Conservation (phyloP, 768 basidiomycete genomes). For the Amylocystis lapponica region DNA sequence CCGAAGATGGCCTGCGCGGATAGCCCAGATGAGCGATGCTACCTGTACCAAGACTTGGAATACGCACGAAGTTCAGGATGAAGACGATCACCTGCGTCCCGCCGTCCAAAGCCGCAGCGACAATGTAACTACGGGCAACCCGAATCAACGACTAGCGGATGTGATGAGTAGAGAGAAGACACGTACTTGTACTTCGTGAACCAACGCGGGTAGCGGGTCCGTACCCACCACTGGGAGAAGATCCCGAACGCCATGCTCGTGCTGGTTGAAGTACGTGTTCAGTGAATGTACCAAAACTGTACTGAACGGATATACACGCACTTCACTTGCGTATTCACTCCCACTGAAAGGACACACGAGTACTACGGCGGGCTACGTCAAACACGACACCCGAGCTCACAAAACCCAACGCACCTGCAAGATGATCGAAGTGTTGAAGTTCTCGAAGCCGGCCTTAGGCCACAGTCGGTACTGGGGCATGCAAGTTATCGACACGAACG, state of each 20-base stretch:
- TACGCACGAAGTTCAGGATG: slow-evolving; percentile 38
- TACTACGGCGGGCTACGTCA: too few species aligned
- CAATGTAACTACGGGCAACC: slow-evolving; percentile 33
- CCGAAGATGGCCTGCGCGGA: slow-evolving; percentile 20
- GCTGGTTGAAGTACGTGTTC: too few species aligned
- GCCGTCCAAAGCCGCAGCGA: slow-evolving; percentile 33
- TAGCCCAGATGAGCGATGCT: slow-evolving; percentile 18
- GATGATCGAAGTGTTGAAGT: slow-evolving; percentile 45
- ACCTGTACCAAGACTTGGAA: slow-evolving; percentile 81
- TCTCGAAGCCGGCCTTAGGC: slow-evolving; percentile 43
- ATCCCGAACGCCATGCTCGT: slow-evolving; percentile 37
- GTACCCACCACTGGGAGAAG: slow-evolving; percentile 42
- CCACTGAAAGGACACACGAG: slow-evolving; percentile 44
- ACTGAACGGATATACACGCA: too few species aligned
- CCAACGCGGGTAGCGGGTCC: slow-evolving; percentile 32
- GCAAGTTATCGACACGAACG: neutral
- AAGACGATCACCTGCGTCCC: slow-evolving; percentile 34
- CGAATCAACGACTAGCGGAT: neutral
- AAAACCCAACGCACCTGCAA: too few species aligned
- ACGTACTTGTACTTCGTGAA: slow-evolving; percentile 23
- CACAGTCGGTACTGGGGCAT: slow-evolving; percentile 36
- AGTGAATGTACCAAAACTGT: too few species aligned
- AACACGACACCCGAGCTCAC: too few species aligned
- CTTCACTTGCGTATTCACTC: slow-evolving; percentile 52
- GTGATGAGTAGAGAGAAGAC: neutral